These are phyloP conservation scores for Chrysoporthe deuterocubensis DNA, from an alignment of 2,329 filamentous ascomycete genomes.

Conservation along the genomic window DNA sequence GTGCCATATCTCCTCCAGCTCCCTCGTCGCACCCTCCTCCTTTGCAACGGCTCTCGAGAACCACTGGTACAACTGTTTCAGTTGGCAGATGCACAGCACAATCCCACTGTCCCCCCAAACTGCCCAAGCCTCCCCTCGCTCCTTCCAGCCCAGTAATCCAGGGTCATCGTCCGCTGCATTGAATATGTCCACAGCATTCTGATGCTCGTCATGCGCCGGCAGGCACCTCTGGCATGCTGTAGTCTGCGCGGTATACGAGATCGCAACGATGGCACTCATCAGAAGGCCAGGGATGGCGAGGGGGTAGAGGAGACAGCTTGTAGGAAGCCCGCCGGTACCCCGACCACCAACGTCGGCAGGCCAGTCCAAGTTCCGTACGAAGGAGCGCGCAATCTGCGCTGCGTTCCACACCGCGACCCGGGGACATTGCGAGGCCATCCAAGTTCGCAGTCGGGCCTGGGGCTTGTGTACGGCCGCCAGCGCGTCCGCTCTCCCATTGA, in stretches of 20 bases:
- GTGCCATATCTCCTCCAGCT: too few species aligned
- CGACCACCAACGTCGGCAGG: neutral
- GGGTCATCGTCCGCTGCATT: neutral
- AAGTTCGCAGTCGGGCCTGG: neutral
- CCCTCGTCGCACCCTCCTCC: too few species aligned
- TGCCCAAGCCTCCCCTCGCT: neutral
- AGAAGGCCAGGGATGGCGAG: neutral
- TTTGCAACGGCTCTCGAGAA: neutral
- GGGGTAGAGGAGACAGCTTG: neutral
- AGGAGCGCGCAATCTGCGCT: neutral
- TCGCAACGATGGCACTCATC: neutral
- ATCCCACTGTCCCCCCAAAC: neutral
- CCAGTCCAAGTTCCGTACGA: neutral
- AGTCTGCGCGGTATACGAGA: neutral
- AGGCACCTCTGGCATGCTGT: neutral
- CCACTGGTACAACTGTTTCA: neutral
- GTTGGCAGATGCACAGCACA: neutral
- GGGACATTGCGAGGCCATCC: conserved; percentile 1
- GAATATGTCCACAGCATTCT: neutral
- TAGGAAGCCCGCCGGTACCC: neutral
- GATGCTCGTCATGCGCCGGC: neutral
- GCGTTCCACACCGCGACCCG: neutral
- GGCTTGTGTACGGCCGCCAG: neutral
- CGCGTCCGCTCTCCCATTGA: neutral
- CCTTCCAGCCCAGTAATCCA: neutral